A percentile compares a stretch with the other conserved stretches of the same genome.
Evolutionary conservation across 1,284 basidiomycete species (phyloP).

Genomic region (Flammula alnicola): DNA sequence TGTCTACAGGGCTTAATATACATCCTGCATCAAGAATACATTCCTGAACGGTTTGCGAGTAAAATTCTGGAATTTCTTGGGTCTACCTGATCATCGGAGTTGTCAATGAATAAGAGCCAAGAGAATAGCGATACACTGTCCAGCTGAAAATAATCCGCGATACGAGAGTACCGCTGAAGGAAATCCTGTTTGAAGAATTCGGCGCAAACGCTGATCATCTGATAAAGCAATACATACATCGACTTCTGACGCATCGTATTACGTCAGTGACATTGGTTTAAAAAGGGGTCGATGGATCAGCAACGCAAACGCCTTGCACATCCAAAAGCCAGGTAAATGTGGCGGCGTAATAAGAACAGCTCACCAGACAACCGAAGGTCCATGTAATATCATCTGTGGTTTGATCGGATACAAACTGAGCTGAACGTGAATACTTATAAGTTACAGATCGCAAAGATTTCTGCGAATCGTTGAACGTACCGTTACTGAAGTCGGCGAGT

Average conservation of each 20-base stretch:
- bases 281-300: conserved; percentile 7
- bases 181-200: conserved; percentile 16
- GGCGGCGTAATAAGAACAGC: not conserved
- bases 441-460: not conserved
- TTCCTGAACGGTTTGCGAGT: conserved; percentile 8
- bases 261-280: not conserved
- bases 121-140: conserved; percentile 8
- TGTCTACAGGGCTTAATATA: conserved; percentile 1
- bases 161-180: conserved; percentile 9
- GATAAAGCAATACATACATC: conserved; percentile 20
- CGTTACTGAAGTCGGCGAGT: conserved; percentile 18
- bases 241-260: conserved; percentile 13
- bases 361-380: conserved; percentile 24
- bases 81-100: not conserved
- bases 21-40: conserved; percentile 8
- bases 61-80: conserved; percentile 1
- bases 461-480: not conserved
- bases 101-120: not conserved
- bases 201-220: conserved; percentile 20
- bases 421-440: conserved; percentile 11
- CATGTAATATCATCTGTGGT: conserved; percentile 24
- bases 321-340: too few species aligned
- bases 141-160: conserved; percentile 14
- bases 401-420: conserved; percentile 20
- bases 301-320: conserved; percentile 6